Base-by-base conservation (phyloP, 495 filamentous ascomycete species). In the Apodospora peruviana region DNA sequence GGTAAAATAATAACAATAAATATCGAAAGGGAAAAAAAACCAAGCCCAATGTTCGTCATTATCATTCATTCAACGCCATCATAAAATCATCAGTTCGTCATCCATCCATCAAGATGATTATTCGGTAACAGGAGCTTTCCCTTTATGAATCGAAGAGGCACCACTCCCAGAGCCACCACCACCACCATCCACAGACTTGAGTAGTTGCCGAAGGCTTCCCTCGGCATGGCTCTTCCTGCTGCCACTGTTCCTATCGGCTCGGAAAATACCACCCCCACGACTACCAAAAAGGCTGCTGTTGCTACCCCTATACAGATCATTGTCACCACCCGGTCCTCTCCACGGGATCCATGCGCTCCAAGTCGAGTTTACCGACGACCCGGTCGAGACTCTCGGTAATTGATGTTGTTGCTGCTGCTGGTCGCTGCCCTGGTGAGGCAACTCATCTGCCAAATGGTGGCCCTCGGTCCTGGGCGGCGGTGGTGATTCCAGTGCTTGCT, bases 141-240 rank as follows among this genome's bases (percentile, higher is more conserved):
- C 27, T 32, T 37, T 29, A 47, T 19, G 36, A 21, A n/a, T 18
- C 20, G 22, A n/a, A 5, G 5, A 35, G 20, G 34, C 35, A 40
- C 11, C 34, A 56, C 7, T 32, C 27, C 27, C 27, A 32, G 14
- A 32, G 27, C 27, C 27, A 32, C n/a, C n/a, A n/a, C n/a, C n/a
- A n/a, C n/a, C 54, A 72, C 67, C 68, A 82, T 65, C 27, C 7
- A 32, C 27, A 32, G 27, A 32, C 27, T 14, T 32, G 14, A 32
- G 27, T 32, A 32, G 14, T 14, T 32, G 27, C 27, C 27, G 27
- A 7, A 32, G 27, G 14, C 27, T 32, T 32, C 27, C 27, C 27
- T 32, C 27, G 27, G 27, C 27, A 32, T 32, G 7, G 14, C 27
- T 14, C 7, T 14, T 32, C 7, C 27, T 14, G 7, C 27, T 32